These are phyloP conservation scores for Pseudozyma tsukubaensis DNA, from an alignment of 1,284 basidiomycete species.

Conservation along the genomic window DNA sequence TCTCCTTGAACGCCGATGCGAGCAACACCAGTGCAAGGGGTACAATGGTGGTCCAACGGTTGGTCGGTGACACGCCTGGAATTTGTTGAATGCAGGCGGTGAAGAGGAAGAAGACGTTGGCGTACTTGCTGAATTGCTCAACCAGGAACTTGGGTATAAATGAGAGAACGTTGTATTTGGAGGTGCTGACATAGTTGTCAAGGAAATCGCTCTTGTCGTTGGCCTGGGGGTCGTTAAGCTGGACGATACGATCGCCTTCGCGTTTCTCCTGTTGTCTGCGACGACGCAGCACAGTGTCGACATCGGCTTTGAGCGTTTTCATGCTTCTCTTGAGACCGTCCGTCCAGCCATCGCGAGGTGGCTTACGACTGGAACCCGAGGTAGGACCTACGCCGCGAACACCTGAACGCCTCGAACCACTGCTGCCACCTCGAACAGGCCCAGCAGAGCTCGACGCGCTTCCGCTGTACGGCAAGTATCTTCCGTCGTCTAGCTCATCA, in stretches of 20 bases:
- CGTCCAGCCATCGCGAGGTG: slow-evolving; percentile 46
- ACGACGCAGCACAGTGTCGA: slow-evolving; percentile 48
- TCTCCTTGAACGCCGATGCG: slow-evolving; percentile 96
- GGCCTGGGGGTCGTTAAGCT: slow-evolving; percentile 61
- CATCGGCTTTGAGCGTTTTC: slow-evolving; percentile 47
- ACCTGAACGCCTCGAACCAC: slow-evolving; percentile 13
- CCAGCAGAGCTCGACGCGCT: neutral
- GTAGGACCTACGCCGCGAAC: slow-evolving; percentile 21
- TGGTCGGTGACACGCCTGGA: slow-evolving; percentile 95
- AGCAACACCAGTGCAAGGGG: slow-evolving; percentile 89
- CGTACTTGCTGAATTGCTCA: slow-evolving; percentile 98
- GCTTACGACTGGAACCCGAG: slow-evolving; percentile 34
- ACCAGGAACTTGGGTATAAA: slow-evolving; percentile 92
- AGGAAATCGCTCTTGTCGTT: slow-evolving; percentile 61
- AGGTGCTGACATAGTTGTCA: slow-evolving; percentile 88
- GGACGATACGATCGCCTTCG: slow-evolving; percentile 58
- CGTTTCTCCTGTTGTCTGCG: slow-evolving; percentile 42
- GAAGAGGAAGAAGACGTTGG: slow-evolving; percentile 98
- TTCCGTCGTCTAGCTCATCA: slow-evolving; percentile 52
- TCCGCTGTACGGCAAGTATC: slow-evolving; percentile 22
- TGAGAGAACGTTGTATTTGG: slow-evolving; percentile 90
- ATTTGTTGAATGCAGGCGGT: slow-evolving; percentile 98
- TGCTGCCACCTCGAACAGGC: neutral
- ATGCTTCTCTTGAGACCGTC: slow-evolving; percentile 53
- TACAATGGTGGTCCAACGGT: slow-evolving; percentile 92